A percentile compares a stretch with the other conserved stretches of the same genome.
Conservation (phyloP, 164 flowering plant species). For the Vitis cinerea region DNA sequence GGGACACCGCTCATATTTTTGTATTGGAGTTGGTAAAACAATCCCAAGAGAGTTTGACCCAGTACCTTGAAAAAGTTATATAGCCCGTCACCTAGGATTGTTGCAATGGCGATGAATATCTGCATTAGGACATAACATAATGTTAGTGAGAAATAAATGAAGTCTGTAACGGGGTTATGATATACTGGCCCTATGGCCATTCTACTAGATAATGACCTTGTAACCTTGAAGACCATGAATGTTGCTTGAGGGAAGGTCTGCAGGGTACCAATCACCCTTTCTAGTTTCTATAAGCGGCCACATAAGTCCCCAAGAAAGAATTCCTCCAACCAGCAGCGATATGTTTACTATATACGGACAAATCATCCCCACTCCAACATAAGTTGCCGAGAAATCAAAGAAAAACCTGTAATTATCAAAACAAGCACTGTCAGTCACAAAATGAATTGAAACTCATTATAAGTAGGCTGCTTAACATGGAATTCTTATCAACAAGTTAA, state of each 20-base stretch:
- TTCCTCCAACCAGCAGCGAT: conserved; percentile 45
- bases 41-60: conserved; percentile 21
- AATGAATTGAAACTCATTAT: no score
- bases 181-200: neutral
- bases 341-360: conserved; percentile 35
- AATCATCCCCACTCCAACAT: conserved; percentile 34
- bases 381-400: conserved; percentile 28
- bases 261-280: conserved; percentile 40
- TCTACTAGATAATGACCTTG: conserved; percentile 19
- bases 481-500: no score
- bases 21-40: conserved; percentile 19
- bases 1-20: conserved; percentile 6
- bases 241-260: conserved; percentile 17
- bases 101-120: conserved; percentile 51
- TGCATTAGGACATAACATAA: conserved; percentile 3
- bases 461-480: no score
- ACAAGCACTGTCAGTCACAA: no score
- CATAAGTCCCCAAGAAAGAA: conserved; percentile 60
- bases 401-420: conserved; percentile 15
- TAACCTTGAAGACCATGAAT: conserved; percentile 43
- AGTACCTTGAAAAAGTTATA: conserved; percentile 50
- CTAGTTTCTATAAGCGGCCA: conserved; percentile 46
- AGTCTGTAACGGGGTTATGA: neutral
- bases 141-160: neutral
- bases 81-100: conserved; percentile 51